A percentile compares a stretch with the other conserved stretches of the same genome.
Conservation (phyloP, 805 yeast genomes). For the Wickerhamomyces pijperi region DNA sequence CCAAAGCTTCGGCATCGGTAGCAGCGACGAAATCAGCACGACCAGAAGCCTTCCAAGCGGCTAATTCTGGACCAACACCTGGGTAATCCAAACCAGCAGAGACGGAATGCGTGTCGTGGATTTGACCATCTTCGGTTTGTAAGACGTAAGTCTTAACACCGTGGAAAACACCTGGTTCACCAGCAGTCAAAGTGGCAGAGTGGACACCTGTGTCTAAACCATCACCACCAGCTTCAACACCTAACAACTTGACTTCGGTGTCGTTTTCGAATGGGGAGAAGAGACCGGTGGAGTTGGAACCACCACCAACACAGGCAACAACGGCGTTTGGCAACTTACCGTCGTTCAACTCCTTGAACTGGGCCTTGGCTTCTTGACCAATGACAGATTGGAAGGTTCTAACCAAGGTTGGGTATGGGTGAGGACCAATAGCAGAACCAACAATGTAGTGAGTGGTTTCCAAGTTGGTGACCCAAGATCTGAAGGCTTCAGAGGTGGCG, state of each 20-base stretch:
- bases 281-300: slow-evolving; percentile 93
- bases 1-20: slow-evolving; percentile 88
- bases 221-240: slow-evolving; percentile 99
- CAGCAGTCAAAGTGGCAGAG: slow-evolving; percentile 92
- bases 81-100: slow-evolving; percentile 99
- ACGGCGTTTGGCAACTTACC: slow-evolving; percentile 87
- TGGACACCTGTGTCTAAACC: slow-evolving; percentile 85
- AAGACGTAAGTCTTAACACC: slow-evolving; percentile 93
- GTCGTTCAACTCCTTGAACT: slow-evolving; percentile 65
- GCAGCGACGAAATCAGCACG: slow-evolving; percentile 88
- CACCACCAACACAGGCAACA: slow-evolving; percentile 99
- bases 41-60: slow-evolving; percentile 89
- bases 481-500: slow-evolving; percentile 94
- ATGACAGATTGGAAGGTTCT: slow-evolving; percentile 97
- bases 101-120: slow-evolving; percentile 94
- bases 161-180: slow-evolving; percentile 95
- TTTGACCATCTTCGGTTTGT: slow-evolving; percentile 90
- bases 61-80: slow-evolving; percentile 98
- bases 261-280: slow-evolving; percentile 90
- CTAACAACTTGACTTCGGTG: slow-evolving; percentile 63
- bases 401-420: slow-evolving; percentile 96
- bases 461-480: slow-evolving; percentile 88
- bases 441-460: slow-evolving; percentile 87
- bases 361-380: slow-evolving; percentile 90
- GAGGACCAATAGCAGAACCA: slow-evolving; percentile 99